Base-by-base conservation (phyloP, 2,329 filamentous ascomycete species). In the Colletotrichum somersetense region DNA sequence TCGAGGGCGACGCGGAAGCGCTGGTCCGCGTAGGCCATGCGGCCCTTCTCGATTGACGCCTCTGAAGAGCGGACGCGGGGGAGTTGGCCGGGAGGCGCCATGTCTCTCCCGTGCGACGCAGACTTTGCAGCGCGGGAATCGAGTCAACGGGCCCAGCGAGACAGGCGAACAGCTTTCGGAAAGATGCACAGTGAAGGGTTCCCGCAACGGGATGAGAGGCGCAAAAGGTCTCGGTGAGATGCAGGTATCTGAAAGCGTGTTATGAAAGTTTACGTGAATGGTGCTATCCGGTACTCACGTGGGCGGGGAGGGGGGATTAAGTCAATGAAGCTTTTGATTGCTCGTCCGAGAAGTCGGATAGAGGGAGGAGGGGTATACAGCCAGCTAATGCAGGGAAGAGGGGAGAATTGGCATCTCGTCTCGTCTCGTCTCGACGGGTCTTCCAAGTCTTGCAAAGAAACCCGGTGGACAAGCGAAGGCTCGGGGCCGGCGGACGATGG, bases 1-100 rank as follows among this genome's bases (percentile, higher is more conserved):
- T 79, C 79, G 14, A 83, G 76, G 2, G 82, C 82, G 23, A 75
- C 75, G 62, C 78, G 81, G 75, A 80, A 83, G 42, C 77, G 78
- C 66, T 79, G 78, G 11, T 75, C 76, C 3, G 74, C 77, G 71
- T 83, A 83, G 56, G 77, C 75, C 35, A 75, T 77, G 38, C 81
- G 80, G 20, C 80, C 81, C 67, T 79, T 77, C 26, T 76, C 72
- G 55, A 83, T 79, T 30, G 77, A 76, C 23, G 76, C 75, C 69
- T 82, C 79, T 44, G 78, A 73, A 11, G 75, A 71, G 26, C 71
- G 71, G 40, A 70, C 52, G 48, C 67, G 61, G 12, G 67, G 62
- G 16, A 71, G 61, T 38, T 73, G 67, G 16, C 12, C 48, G 35
- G 68, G 33, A 26, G 71, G 62, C 42, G 67, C 42, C 50, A 62